These are phyloP conservation scores for Diplodia corticola DNA, from an alignment of 2,329 filamentous ascomycete genomes.

Conservation along the genomic window DNA sequence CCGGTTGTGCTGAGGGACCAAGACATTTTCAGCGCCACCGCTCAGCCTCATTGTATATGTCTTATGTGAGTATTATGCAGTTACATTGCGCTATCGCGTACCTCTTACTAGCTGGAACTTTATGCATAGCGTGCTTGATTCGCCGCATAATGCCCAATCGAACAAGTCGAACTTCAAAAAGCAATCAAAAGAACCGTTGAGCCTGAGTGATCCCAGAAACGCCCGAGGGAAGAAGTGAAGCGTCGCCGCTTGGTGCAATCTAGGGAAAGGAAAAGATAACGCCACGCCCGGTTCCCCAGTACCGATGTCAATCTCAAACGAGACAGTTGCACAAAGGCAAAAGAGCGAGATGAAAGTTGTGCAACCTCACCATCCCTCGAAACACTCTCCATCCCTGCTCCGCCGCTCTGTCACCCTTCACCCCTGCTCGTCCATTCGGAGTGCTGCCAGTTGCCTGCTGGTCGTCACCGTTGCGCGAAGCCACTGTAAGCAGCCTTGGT, in stretches of 20 bases:
- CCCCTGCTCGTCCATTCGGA: not conserved
- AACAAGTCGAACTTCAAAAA: not conserved
- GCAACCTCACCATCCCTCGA: constrained; percentile 3
- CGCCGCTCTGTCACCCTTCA: not conserved
- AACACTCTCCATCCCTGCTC: not conserved
- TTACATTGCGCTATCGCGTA: not conserved
- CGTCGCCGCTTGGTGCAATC: constrained; percentile 12
- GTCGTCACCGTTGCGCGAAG: not conserved
- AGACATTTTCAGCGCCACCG: not conserved
- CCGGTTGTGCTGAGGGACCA: not conserved
- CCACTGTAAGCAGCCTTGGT: too few relatives aligned
- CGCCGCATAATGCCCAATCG: not conserved
- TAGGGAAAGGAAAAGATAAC: constrained; percentile 1
- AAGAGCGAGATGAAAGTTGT: constrained; percentile 1
- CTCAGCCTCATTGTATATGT: not conserved
- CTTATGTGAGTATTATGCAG: constrained; percentile 3
- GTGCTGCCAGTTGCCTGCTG: not conserved
- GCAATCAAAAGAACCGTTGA: not conserved
- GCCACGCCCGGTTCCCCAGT: not conserved
- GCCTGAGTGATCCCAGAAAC: not conserved
- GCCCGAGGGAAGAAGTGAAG: not conserved
- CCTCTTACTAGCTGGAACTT: not conserved
- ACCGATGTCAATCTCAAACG: constrained; percentile 1
- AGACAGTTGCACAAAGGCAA: constrained; percentile 3
- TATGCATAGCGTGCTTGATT: not conserved